phyloP scores from a whole-genome alignment of 148 eudicot genomes.

The Pouteria glomerata region DNA sequence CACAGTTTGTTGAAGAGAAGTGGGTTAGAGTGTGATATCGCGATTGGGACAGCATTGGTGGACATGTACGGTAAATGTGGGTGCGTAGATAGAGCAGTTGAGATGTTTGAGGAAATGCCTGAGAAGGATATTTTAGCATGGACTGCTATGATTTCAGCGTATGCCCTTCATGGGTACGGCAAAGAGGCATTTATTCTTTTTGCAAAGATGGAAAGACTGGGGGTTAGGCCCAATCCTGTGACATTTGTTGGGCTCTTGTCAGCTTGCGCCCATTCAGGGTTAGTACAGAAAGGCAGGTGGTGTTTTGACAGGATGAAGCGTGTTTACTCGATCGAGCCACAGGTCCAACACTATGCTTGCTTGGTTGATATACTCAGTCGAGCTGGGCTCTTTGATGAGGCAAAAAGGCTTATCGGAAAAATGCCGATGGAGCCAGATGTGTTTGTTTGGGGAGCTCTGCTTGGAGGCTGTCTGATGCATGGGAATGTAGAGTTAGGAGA shows the following conservation, averaged over 20 bases:
- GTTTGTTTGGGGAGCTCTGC: conserved; percentile 76
- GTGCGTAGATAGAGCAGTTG: conserved; percentile 44
- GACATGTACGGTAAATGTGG: conserved; percentile 92
- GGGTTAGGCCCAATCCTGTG: conserved; percentile 63
- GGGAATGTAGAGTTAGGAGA: conserved; percentile 59
- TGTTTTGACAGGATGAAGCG: conserved; percentile 55
- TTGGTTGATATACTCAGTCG: conserved; percentile 70
- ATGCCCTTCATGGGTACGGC: conserved; percentile 56
- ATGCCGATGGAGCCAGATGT: conserved; percentile 74
- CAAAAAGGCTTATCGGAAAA: conserved; percentile 42
- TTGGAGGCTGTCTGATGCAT: conserved; percentile 76
- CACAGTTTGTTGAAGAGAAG: conserved; percentile 51
- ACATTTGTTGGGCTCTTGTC: conserved; percentile 64
- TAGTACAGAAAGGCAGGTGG: conserved; percentile 48
- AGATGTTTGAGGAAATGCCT: conserved; percentile 43
- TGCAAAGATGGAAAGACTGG: conserved; percentile 43
- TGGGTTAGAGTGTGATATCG: conserved; percentile 61
- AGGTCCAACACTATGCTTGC: conserved; percentile 66
- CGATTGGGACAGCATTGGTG: conserved; percentile 61
- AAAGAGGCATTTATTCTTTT: conserved; percentile 55
- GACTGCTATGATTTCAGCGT: conserved; percentile 82
- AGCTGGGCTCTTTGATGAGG: conserved; percentile 65
- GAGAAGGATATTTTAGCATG: conserved; percentile 72
- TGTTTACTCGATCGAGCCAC: conserved; percentile 49
- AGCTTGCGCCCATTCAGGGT: conserved; percentile 82